Evolutionary conservation across 495 filamentous ascomycete genomes (phyloP), one percentile per base, ranked within the genome.

Genomic region (Penicillium soppii): DNA sequence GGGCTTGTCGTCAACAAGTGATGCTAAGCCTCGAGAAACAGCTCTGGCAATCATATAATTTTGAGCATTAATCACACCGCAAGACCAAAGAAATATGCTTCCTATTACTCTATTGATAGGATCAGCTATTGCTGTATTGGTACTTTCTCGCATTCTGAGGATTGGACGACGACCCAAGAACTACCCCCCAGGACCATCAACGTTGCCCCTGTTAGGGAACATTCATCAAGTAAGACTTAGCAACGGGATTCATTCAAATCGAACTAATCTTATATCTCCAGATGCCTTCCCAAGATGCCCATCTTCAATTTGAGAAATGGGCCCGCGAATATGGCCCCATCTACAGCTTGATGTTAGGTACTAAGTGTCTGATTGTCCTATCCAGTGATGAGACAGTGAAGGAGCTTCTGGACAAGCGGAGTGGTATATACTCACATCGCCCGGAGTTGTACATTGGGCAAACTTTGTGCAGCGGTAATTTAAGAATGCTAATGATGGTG

Each of bases 401-500:
- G 17, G 82, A 87, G 17, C 66, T 89, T 1, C 70, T 89, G 3
- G 76, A 82, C n/a, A 76, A 78, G 43, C 63, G 80, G 26, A 75
- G 76, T 4, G 53, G 62, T n/a, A 82, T 81, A 52, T 87, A 86
- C 61, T 85, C 82, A 8, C 75, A 83, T 58, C 77, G 85, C 7
- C 84, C 82, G 3, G 68, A 73, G 15, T 57, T 75, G 50, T 68
- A 72, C 16, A 63, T 68, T 19, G 65, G 70, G 6, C 68, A 73
- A 47, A 71, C 62, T 32, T 27, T 69, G 39, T 68, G 61, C 33
- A 66, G 62, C 36, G 66, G 65, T 5, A 55, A 54, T 26, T 39
- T 70, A 7, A 54, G 66, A 25, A 23, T 71, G 5, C 35, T 73
- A 23, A 61, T 67, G 50, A 73, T 74, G 68, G 62, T 65, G 56